These are phyloP conservation scores for Fagopyrum esculentum DNA, from an alignment of 148 eudicot genomes.

Conservation along the genomic window DNA sequence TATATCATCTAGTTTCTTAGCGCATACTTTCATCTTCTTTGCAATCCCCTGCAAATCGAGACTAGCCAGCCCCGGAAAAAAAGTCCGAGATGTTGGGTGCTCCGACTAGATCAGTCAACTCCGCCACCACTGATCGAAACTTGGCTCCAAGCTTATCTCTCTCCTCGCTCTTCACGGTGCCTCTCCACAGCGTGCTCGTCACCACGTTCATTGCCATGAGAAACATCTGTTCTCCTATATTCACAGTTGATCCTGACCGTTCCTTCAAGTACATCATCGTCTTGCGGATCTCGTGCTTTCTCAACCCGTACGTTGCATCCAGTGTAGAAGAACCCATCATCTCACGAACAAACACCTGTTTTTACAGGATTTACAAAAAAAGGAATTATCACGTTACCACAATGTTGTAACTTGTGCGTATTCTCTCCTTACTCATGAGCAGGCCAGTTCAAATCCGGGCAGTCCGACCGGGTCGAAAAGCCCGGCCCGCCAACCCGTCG, in stretches of 20 bases:
- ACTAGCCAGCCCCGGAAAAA: slow-evolving; percentile 21
- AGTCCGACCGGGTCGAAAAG: no score
- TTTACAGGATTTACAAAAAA: no score
- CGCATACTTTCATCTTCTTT: slow-evolving; percentile 14
- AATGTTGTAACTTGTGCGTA: no score
- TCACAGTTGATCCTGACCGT: slow-evolving; percentile 1
- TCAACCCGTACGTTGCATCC: slow-evolving; percentile 6
- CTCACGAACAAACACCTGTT: slow-evolving; percentile 24
- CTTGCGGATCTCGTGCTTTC: slow-evolving; percentile 15
- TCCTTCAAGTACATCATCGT: slow-evolving; percentile 10
- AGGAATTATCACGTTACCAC: no score
- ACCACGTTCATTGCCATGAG: slow-evolving; percentile 15
- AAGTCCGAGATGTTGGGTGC: slow-evolving; percentile 37
- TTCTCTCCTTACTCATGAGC: no score
- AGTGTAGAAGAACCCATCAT: slow-evolving; percentile 31
- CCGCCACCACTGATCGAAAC: neutral
- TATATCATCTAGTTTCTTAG: slow-evolving; percentile 12
- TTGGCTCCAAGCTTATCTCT: slow-evolving; percentile 12
- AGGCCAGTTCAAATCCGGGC: no score
- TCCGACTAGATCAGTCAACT: slow-evolving; percentile 21
- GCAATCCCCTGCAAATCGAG: slow-evolving; percentile 37
- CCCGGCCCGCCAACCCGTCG: no score
- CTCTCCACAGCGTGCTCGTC: slow-evolving; percentile 29
- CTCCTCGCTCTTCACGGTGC: neutral
- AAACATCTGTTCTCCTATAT: slow-evolving; percentile 18